Evolutionary conservation across 768 basidiomycete genomes (phyloP).

Genomic region (Hysterangium stoloniferum): DNA sequence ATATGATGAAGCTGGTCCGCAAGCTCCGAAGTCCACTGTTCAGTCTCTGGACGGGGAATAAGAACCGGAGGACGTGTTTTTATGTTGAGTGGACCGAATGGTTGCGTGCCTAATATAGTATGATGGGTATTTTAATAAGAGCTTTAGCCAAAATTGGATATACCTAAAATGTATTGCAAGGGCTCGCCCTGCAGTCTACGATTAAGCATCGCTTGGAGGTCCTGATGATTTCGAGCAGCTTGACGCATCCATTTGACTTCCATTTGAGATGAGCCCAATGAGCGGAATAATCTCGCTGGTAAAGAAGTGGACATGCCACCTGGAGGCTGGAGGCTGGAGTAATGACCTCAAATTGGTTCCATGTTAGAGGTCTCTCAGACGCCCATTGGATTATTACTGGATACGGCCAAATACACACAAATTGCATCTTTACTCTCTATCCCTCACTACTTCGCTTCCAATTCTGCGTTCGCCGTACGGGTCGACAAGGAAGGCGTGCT

Average conservation of each 20-base stretch:
- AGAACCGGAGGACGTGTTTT: constrained; percentile 70
- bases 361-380: constrained; percentile 5
- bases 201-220: constrained; percentile 36
- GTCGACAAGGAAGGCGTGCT: background rate
- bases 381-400: constrained; percentile 6
- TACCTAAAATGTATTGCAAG: constrained; percentile 87
- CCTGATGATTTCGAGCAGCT: constrained; percentile 15
- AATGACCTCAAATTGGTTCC: constrained; percentile 8
- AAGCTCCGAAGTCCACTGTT: constrained; percentile 67
- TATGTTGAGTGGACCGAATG: constrained; percentile 80
- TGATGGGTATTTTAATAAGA: background rate
- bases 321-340: background rate
- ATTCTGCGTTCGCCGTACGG: background rate
- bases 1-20: constrained; percentile 37
- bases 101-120: constrained; percentile 55
- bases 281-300: constrained; percentile 20
- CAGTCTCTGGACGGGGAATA: constrained; percentile 94
- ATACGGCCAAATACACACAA: background rate
- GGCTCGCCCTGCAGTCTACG: constrained; percentile 67
- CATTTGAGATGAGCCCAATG: constrained; percentile 26
- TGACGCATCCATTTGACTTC: constrained; percentile 47
- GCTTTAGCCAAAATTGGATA: constrained; percentile 16
- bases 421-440: too few relatives aligned
- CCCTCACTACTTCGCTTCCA: too few relatives aligned
- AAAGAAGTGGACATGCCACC: background rate